A percentile compares a stretch with the other conserved stretches of the same genome.
Conservation (phyloP, 352 stramenopile species). For the Thraustotheca clavata region DNA sequence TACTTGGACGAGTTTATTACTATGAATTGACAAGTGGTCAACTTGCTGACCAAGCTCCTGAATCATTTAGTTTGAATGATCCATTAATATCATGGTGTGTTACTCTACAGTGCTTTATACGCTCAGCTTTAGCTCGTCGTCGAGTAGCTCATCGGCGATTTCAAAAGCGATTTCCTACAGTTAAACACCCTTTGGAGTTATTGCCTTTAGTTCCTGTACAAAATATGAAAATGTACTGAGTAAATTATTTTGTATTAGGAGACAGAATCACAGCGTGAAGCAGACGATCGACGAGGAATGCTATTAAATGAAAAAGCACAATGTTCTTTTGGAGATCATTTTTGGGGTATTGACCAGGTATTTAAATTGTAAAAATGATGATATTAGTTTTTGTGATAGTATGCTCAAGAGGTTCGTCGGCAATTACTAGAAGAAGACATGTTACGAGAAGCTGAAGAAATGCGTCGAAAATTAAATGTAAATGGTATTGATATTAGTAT, state of each 20-base stretch:
- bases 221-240: background rate
- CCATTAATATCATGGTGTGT: background rate
- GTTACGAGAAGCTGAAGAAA: conserved; percentile 13
- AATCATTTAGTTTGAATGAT: background rate
- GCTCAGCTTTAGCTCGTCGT: background rate
- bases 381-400: background rate
- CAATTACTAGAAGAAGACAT: background rate
- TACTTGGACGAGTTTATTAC: background rate
- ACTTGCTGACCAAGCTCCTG: background rate
- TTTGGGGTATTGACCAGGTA: conserved; percentile 20
- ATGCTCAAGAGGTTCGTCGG: background rate
- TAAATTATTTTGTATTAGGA: background rate
- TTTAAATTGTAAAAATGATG: background rate
- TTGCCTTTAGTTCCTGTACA: background rate
- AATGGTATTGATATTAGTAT: background rate
- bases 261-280: conserved; percentile 8
- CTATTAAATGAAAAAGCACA: background rate
- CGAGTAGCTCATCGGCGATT: background rate
- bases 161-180: background rate
- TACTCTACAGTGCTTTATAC: conserved; percentile 11
- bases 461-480: conserved; percentile 11
- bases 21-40: background rate
- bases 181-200: background rate
- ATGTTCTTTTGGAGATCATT: background rate
- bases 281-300: conserved; percentile 3